Evolutionary conservation across 208 protist species (phyloP).

Genomic region (Leishmania mexicana): DNA sequence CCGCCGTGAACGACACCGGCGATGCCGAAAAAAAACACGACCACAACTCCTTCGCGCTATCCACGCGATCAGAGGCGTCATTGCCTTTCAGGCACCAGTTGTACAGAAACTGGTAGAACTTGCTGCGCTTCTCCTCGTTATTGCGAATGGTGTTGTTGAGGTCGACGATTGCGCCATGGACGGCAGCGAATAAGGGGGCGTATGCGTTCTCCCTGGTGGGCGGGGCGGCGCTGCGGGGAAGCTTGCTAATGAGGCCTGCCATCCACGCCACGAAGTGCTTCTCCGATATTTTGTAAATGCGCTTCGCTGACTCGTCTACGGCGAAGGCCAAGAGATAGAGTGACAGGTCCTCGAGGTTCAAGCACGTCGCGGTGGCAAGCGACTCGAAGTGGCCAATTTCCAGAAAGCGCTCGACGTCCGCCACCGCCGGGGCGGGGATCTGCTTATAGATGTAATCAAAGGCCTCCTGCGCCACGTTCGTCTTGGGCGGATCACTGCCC

Average conservation of each 20-base stretch:
- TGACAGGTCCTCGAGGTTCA: constrained; percentile 64
- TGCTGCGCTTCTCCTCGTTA: constrained; percentile 30
- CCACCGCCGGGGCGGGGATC: background rate
- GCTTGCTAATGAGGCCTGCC: constrained; percentile 18
- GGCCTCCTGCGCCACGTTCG: constrained; percentile 23
- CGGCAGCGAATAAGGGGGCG: constrained; percentile 34
- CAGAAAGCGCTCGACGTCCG: constrained; percentile 34
- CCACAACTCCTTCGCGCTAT: constrained; percentile 74
- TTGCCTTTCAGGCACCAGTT: constrained; percentile 48
- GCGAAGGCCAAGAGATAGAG: constrained; percentile 70
- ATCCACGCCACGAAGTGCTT: constrained; percentile 48
- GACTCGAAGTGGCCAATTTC: constrained; percentile 47
- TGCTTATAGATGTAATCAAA: constrained; percentile 41
- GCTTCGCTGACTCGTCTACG: constrained; percentile 31
- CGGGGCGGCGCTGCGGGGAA: constrained; percentile 14
- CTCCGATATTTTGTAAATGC: constrained; percentile 45
- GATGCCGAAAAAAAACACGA: constrained; percentile 52
- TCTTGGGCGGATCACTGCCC: constrained; percentile 1
- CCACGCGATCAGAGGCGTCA: constrained; percentile 26
- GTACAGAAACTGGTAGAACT: constrained; percentile 71
- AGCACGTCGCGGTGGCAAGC: constrained; percentile 41
- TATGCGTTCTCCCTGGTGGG: constrained; percentile 25
- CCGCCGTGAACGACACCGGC: constrained; percentile 21
- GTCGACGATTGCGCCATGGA: constrained; percentile 22
- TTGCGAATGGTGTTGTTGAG: constrained; percentile 31